phyloP scores from a whole-genome alignment of 169 alveolate genomes.

The Cryptosporidium andersoni region DNA sequence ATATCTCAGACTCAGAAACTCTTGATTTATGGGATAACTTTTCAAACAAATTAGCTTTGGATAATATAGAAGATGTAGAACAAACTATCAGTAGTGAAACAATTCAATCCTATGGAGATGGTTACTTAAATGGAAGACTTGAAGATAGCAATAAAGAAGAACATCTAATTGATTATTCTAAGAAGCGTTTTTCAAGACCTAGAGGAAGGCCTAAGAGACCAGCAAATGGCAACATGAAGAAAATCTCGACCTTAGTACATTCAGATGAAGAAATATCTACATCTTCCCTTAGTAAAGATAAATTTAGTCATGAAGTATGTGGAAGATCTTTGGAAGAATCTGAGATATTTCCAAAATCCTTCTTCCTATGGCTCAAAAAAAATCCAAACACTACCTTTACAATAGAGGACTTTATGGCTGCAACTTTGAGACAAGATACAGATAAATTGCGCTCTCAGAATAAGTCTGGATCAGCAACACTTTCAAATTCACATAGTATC shows the following conservation, averaged over 20 bases:
- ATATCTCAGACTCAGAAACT: too few species aligned
- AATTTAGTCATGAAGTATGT: too few species aligned
- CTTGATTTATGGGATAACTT: background rate
- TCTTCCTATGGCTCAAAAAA: constrained; percentile 29
- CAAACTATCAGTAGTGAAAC: constrained; percentile 3
- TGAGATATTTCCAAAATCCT: constrained; percentile 37
- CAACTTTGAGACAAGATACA: too few species aligned
- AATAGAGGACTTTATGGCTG: too few species aligned
- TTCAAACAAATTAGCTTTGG: background rate
- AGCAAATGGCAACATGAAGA: background rate
- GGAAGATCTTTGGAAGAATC: too few species aligned
- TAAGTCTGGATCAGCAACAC: too few species aligned
- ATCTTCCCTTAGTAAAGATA: background rate
- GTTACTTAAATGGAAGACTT: constrained; percentile 12
- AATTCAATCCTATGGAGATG: constrained; percentile 4
- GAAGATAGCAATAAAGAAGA: constrained; percentile 3
- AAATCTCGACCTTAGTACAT: background rate
- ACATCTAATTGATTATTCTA: background rate
- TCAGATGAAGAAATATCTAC: constrained; percentile 9
- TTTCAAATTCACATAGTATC: too few species aligned
- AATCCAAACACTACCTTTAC: too few species aligned
- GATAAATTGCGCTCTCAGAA: too few species aligned
- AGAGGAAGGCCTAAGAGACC: constrained; percentile 70
- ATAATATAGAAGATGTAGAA: background rate
- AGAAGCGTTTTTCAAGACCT: constrained; percentile 50